A percentile compares a stretch with the other conserved stretches of the same genome.
Evolutionary conservation across 2,329 filamentous ascomycete genomes (phyloP).

Genomic region (Zopfia rhizophila): DNA sequence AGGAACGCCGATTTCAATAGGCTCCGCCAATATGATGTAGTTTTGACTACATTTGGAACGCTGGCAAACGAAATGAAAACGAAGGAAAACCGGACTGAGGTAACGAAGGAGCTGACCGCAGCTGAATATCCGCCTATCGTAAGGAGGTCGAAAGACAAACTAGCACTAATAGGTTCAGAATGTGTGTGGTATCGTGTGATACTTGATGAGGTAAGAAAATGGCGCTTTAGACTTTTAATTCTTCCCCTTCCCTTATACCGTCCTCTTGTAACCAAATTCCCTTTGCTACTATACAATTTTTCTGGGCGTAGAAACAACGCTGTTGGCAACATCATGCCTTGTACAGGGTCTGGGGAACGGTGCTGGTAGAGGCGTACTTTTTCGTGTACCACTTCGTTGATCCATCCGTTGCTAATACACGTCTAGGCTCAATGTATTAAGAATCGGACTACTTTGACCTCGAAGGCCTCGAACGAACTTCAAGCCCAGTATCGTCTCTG

Average conservation of each 20-base stretch:
- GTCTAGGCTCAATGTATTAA: conserved; percentile 86
- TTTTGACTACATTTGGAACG: conserved; percentile 82
- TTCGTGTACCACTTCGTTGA: conserved; percentile 96
- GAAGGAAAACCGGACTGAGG: conserved; percentile 62
- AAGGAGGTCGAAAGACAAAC: conserved; percentile 33
- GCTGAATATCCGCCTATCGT: conserved; percentile 43
- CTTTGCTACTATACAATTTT: too few relatives aligned
- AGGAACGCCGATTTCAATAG: conserved; percentile 66
- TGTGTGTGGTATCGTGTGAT: conserved; percentile 72
- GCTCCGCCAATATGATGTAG: conserved; percentile 75
- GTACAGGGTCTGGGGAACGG: too few relatives aligned
- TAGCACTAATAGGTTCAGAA: conserved; percentile 66
- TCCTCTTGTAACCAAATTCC: too few relatives aligned
- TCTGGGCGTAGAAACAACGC: too few relatives aligned
- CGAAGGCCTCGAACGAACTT: conserved; percentile 69
- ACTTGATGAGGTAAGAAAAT: conserved; percentile 81
- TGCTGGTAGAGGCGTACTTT: too few relatives aligned
- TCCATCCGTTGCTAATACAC: too few relatives aligned
- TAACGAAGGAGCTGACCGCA: conserved; percentile 51
- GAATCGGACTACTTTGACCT: conserved; percentile 72
- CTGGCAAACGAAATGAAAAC: conserved; percentile 74
- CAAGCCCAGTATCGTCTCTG: conserved; percentile 74
- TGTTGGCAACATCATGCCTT: too few relatives aligned
- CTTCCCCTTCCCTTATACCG: conserved; percentile 86
- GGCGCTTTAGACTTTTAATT: too few relatives aligned